Evolutionary conservation across 352 stramenopile genomes (phyloP).

Genomic region (Pythium chondricola): DNA sequence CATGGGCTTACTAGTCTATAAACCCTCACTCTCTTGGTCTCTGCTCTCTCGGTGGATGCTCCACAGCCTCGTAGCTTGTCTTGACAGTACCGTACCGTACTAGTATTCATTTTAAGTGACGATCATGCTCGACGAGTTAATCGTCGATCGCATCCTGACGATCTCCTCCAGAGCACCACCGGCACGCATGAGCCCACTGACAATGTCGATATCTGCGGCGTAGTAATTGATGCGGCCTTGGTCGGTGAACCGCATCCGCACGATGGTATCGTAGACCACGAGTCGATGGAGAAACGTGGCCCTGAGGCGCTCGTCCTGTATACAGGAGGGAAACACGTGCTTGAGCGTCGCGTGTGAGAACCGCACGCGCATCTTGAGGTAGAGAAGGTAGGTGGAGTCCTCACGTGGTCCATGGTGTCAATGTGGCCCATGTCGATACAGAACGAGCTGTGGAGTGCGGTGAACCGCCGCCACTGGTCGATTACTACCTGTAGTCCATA

Average conservation of each 20-base stretch:
- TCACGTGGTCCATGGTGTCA: background rate
- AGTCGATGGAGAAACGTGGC: slow-evolving; percentile 11
- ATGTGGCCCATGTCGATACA: slow-evolving; percentile 1
- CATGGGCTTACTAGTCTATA: too few relatives aligned
- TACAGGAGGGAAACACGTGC: slow-evolving; percentile 13
- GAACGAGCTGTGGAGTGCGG: slow-evolving; percentile 7
- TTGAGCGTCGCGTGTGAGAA: slow-evolving; percentile 14
- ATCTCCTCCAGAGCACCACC: slow-evolving; percentile 12
- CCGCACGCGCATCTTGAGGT: slow-evolving; percentile 8
- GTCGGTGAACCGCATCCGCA: slow-evolving; percentile 18
- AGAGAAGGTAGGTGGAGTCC: slow-evolving; percentile 4
- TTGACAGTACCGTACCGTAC: too few relatives aligned
- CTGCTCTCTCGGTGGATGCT: too few relatives aligned
- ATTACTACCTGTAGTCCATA: slow-evolving; percentile 9
- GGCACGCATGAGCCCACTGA: slow-evolving; percentile 8
- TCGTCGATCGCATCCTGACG: too few relatives aligned
- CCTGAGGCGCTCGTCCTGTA: slow-evolving; percentile 13
- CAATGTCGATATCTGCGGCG: slow-evolving; percentile 14
- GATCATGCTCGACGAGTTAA: too few relatives aligned
- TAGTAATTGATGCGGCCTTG: slow-evolving; percentile 11
- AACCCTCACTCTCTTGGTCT: too few relatives aligned
- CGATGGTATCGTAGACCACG: slow-evolving; percentile 14
- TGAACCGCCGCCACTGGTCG: slow-evolving; percentile 19
- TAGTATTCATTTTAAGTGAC: too few relatives aligned
- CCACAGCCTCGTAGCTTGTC: too few relatives aligned